Base-by-base conservation (phyloP, 345 rosid species). In the Psidium friedrichsthalianum region DNA sequence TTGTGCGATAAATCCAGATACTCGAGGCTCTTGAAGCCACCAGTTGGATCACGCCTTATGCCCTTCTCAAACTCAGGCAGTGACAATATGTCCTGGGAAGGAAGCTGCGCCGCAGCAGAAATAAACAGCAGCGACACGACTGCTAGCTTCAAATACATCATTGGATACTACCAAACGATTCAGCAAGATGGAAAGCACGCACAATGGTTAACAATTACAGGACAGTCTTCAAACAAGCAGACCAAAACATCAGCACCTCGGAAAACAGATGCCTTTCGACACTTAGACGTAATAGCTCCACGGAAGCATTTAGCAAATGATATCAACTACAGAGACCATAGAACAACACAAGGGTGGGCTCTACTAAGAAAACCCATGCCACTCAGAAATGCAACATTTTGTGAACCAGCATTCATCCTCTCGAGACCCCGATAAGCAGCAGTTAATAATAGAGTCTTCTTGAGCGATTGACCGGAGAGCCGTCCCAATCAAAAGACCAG, bases 61-160 rank as follows among this genome's bases (percentile, higher is more conserved):
- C 98, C 98, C 93, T 96, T 97, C 94, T 97, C 96, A 91, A 96
- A 97, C 86, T 94, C 96, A 20, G 95, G 98, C 92, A 97, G 90
- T 51, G 98, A 95, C 89, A 97, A 90, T 82, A 97, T 97, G 86
- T 97, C 99, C 89, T 94, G 98, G 27, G 99, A 97, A 53, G 98
- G 99, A 89, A 96, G 98, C 89, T 97, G 99, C 58, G 95, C 99
- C 91, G 91, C 86, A 22, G 94, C 90, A 85, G 91, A 88, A 57
- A 95, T 22, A 85, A 90, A 88, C 83, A 93, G 87, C 53, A 90
- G 74, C 57, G 90, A 92, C 21, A 94, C 85, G 61, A 93, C 61
- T 74, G 91, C 82, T 85, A 92, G 56, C 92, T 89, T 89, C 56
- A 86, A 90, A 44, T 93, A 90, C 91, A 88, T 92, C 98, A 93